A percentile compares a stretch with the other conserved stretches of the same genome.
phyloP scores from a whole-genome alignment of 805 yeast genomes.

The Suhomyces emberorum region DNA sequence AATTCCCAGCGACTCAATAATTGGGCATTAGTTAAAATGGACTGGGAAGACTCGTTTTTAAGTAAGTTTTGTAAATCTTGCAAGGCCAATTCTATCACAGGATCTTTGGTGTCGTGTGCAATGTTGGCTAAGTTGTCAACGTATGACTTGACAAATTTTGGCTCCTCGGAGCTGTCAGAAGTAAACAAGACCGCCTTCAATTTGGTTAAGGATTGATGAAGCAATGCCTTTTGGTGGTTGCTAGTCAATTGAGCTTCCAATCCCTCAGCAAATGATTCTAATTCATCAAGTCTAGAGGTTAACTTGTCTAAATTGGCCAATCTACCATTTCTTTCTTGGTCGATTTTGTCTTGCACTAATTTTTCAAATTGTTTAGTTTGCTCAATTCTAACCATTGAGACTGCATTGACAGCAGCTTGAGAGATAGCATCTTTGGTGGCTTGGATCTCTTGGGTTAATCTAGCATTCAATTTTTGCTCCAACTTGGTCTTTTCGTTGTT shows the following conservation, averaged over 20 bases:
- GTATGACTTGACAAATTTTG: slow-evolving; percentile 31
- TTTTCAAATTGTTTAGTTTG: slow-evolving; percentile 66
- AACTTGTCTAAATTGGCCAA: slow-evolving; percentile 66
- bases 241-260: slow-evolving; percentile 36
- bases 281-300: slow-evolving; percentile 47
- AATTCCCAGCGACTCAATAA: slow-evolving; percentile 75
- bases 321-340: slow-evolving; percentile 65
- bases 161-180: slow-evolving; percentile 18
- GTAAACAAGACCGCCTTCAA: slow-evolving; percentile 28
- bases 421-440: slow-evolving; percentile 63
- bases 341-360: slow-evolving; percentile 53
- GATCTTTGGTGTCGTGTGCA: slow-evolving; percentile 26
- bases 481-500: slow-evolving; percentile 58
- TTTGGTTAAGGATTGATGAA: slow-evolving; percentile 31
- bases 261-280: slow-evolving; percentile 52
- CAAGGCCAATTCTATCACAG: slow-evolving; percentile 31
- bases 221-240: slow-evolving; percentile 31
- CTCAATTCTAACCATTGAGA: slow-evolving; percentile 62
- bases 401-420: slow-evolving; percentile 70
- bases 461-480: slow-evolving; percentile 54
- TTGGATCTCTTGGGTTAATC: slow-evolving; percentile 61
- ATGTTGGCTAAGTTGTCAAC: slow-evolving; percentile 34
- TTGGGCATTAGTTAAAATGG: slow-evolving; percentile 76
- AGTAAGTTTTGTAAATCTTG: slow-evolving; percentile 34
- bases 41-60: slow-evolving; percentile 34